Evolutionary conservation across 371 early-diverging fungal species (phyloP).

Genomic region (Chytridiales sp.): DNA sequence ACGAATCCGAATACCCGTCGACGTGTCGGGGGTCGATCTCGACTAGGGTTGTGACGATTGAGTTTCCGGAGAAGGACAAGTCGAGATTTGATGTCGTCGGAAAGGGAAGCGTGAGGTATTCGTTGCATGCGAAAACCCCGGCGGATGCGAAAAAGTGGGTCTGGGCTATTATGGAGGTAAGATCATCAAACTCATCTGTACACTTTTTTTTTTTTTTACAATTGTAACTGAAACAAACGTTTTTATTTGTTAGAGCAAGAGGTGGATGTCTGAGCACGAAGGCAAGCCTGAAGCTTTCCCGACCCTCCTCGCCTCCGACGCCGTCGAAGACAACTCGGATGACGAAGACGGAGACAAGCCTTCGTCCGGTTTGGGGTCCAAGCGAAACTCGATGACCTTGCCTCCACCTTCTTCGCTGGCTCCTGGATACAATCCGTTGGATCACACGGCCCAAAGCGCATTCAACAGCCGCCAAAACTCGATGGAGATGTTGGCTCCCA

Average conservation of each 20-base stretch:
- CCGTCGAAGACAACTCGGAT: background rate
- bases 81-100: conserved; percentile 72
- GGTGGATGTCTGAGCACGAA: conserved; percentile 49
- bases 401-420: no score
- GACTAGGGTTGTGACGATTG: conserved; percentile 63
- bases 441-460: no score
- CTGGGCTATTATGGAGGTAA: conserved; percentile 61
- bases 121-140: conserved; percentile 61
- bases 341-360: no score
- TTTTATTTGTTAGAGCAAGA: conserved; percentile 55
- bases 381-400: no score
- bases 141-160: conserved; percentile 79
- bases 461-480: no score
- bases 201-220: no score
- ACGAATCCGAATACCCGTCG: conserved; percentile 66
- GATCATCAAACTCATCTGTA: background rate
- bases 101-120: conserved; percentile 67
- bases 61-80: conserved; percentile 61
- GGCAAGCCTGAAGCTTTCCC: background rate
- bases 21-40: conserved; percentile 76
- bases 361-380: no score
- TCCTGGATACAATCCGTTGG: no score
- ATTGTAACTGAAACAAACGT: background rate
- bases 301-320: background rate
- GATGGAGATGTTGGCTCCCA: no score